phyloP scores from a whole-genome alignment of 139 green algal genomes.

The Coelastrella sp. region DNA sequence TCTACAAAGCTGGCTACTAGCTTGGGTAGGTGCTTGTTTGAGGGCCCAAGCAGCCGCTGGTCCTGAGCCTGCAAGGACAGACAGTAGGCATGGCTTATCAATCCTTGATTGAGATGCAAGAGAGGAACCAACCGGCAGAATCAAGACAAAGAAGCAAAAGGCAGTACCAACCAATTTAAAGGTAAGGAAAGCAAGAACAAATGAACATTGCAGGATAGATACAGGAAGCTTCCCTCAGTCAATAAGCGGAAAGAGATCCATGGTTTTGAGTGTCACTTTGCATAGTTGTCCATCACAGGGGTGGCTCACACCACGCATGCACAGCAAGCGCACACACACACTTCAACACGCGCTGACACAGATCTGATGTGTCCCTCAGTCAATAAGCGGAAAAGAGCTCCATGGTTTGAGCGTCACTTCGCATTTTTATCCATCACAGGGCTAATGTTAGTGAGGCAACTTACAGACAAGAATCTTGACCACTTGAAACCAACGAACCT shows the following conservation, averaged over 20 bases:
- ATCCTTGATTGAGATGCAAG: neutral
- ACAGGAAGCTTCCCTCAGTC: neutral
- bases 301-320: neutral
- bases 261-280: conserved; percentile 6
- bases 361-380: neutral
- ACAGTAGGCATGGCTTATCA: neutral
- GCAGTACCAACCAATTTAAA: too few relatives aligned
- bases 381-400: conserved; percentile 39
- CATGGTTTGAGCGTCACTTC: conserved; percentile 16
- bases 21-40: conserved; percentile 73
- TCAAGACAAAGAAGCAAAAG: too few relatives aligned
- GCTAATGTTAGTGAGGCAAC: neutral
- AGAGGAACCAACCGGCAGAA: too few relatives aligned
- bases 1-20: conserved; percentile 55
- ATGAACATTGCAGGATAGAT: neutral
- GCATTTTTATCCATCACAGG: conserved; percentile 31
- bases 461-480: neutral
- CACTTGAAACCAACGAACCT: neutral
- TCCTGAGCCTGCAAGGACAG: conserved; percentile 52
- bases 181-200: too few relatives aligned
- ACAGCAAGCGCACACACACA: neutral
- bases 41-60: conserved; percentile 51
- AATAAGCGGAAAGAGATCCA: conserved; percentile 43
- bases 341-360: neutral
- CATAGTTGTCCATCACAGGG: conserved; percentile 18